Conservation (phyloP, 202 grass and related monocot genomes). For the Sporobolus alterniflorus region DNA sequence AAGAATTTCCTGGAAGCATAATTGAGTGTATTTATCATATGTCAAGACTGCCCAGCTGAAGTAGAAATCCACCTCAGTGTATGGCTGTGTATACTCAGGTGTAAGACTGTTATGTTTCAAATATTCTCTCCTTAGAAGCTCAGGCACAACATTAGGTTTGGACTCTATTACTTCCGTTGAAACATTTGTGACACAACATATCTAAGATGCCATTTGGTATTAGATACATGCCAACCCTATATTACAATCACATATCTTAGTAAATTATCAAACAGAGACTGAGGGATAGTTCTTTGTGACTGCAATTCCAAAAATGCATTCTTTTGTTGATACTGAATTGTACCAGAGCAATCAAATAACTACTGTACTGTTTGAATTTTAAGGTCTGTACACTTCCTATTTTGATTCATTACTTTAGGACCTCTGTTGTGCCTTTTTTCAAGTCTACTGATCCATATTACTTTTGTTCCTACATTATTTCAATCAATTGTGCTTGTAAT, state of each 20-base stretch:
- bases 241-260: conserved; percentile 15
- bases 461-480: conserved; percentile 83
- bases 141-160: conserved; percentile 25
- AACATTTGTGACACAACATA: conserved; percentile 1
- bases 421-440: conserved; percentile 12
- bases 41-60: conserved; percentile 40
- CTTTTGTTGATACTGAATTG: conserved; percentile 8
- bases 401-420: conserved; percentile 31
- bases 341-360: background rate
- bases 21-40: conserved; percentile 51
- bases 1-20: conserved; percentile 26
- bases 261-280: background rate
- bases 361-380: conserved; percentile 5
- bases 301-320: background rate
- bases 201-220: background rate
- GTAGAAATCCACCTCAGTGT: conserved; percentile 52
- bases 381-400: conserved; percentile 16
- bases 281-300: conserved; percentile 2
- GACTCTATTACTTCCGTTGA: conserved; percentile 7
- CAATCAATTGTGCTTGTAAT: no score
- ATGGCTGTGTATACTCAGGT: conserved; percentile 36
- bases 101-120: conserved; percentile 30
- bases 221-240: conserved; percentile 21
- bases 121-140: conserved; percentile 28
- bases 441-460: conserved; percentile 32